phyloP scores from a whole-genome alignment of 768 basidiomycete genomes.

The Ramaria rubella region DNA sequence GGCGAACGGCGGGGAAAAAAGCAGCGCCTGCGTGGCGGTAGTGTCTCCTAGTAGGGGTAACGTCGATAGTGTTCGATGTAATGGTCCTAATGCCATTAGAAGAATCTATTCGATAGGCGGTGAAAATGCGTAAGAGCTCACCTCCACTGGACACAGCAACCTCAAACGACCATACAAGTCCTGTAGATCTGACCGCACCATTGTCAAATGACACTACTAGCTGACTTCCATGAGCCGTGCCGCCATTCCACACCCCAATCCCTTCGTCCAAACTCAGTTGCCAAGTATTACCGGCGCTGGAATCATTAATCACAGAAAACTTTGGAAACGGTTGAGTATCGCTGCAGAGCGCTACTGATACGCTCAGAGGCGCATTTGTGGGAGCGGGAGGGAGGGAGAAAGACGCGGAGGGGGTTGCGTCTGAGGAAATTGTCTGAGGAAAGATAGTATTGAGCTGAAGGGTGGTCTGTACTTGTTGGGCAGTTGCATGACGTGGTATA shows the following conservation, averaged over 20 bases:
- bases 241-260: constrained; percentile 45
- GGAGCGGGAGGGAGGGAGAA: constrained; percentile 21
- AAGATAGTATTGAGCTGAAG: constrained; percentile 4
- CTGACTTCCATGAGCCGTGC: constrained; percentile 41
- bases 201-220: constrained; percentile 38
- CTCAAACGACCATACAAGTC: constrained; percentile 44
- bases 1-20: constrained; percentile 60
- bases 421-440: background rate
- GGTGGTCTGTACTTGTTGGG: background rate
- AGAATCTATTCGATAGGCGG: background rate
- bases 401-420: constrained; percentile 16
- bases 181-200: constrained; percentile 1
- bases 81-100: constrained; percentile 30
- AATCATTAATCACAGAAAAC: constrained; percentile 56
- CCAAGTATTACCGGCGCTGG: constrained; percentile 33
- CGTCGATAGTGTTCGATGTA: constrained; percentile 38
- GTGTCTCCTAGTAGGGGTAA: constrained; percentile 67
- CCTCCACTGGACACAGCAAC: constrained; percentile 47
- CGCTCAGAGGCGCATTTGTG: constrained; percentile 18
- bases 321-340: constrained; percentile 21
- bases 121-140: constrained; percentile 15
- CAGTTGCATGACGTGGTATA: background rate
- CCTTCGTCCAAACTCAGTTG: constrained; percentile 47
- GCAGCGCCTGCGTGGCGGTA: constrained; percentile 61
- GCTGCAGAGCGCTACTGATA: constrained; percentile 31